Evolutionary conservation across 2,329 filamentous ascomycete genomes (phyloP).

Genomic region (Botrytis pseudocinerea): DNA sequence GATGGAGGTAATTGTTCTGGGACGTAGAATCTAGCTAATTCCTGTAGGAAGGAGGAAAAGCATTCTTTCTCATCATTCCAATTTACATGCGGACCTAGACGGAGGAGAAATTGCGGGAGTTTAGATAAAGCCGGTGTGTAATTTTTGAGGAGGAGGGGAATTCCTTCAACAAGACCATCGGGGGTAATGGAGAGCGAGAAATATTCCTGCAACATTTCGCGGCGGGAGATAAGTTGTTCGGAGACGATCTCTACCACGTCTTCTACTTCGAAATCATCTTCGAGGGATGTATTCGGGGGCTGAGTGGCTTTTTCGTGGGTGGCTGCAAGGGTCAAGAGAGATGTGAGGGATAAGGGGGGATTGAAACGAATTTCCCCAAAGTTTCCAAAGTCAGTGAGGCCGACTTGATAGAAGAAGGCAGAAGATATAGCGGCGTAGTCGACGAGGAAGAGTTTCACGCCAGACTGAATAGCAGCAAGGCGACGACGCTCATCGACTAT

Average conservation of each 20-base stretch:
- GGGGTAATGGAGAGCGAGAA: slow-evolving; percentile 83
- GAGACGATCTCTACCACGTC: slow-evolving; percentile 66
- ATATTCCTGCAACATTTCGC: slow-evolving; percentile 90
- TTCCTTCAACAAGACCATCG: slow-evolving; percentile 71
- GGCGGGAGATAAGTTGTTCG: slow-evolving; percentile 68
- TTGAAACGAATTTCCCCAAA: slow-evolving; percentile 82
- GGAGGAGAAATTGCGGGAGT: slow-evolving; percentile 82
- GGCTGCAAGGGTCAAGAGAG: slow-evolving; percentile 72
- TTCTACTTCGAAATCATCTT: slow-evolving; percentile 63
- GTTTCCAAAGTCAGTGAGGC: slow-evolving; percentile 92
- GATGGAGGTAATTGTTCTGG: slow-evolving; percentile 75
- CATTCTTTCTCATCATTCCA: slow-evolving; percentile 85
- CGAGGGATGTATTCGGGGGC: slow-evolving; percentile 37
- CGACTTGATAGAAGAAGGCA: slow-evolving; percentile 95
- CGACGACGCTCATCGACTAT: slow-evolving; percentile 85
- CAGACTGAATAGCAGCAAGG: slow-evolving; percentile 88
- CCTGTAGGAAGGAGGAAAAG: slow-evolving; percentile 80
- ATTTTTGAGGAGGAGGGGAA: slow-evolving; percentile 84
- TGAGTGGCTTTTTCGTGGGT: slow-evolving; percentile 62
- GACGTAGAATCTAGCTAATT: slow-evolving; percentile 87
- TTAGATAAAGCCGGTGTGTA: slow-evolving; percentile 86
- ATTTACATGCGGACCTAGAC: slow-evolving; percentile 82
- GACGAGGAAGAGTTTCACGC: slow-evolving; percentile 86
- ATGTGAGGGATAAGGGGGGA: slow-evolving; percentile 69
- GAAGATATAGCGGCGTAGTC: slow-evolving; percentile 87